Base-by-base conservation (phyloP, 257 asterid genomes). In the Paraleonurus japonicus region DNA sequence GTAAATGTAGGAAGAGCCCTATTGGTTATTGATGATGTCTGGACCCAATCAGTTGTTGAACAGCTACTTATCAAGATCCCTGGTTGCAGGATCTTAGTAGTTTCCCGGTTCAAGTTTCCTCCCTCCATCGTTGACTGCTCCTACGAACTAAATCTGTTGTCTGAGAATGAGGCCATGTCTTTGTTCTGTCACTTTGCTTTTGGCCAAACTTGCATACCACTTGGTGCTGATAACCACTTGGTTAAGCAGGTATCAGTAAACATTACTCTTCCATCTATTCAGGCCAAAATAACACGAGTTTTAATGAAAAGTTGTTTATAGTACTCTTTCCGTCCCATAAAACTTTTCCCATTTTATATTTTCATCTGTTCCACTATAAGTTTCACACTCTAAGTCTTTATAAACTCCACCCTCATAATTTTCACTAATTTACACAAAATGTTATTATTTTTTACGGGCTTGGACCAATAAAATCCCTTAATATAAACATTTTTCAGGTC, bases 181-280 rank as follows among this genome's bases (percentile, higher is more conserved):
- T 80, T 93, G 64, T 93, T 93, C 73, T 86, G 95, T 78, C 92
- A 88, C 79, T 87, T 81, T 66, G 95, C 97, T 57, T 93, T 93
- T 26, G 98, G 92, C 33, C 84, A 78, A 75, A 77, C 86, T 26
- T 85, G 88, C 32, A 67, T 86, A 48, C 97, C 97, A 10, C 68
- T 74, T 28, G 78, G 79, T 33, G 76, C 78, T 61, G 90, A 81
- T 68, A 67, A 74, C 71, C 82, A 77, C 15, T 78, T 93, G 65
- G 86, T 93, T 54, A 86, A 88, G 80, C 84, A 90, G 98, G 97
- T 90, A 70, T 32, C 1, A 27, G 30, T 12, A 17, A 20, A 51
- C 26, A 19, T 6, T 20, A n/a, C n/a, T n/a, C n/a, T n/a, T n/a
- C n/a, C n/a, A n/a, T n/a, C n/a, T n/a, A n/a, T n/a, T n/a, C n/a